These are phyloP conservation scores for Plasmopara halstedii DNA, from an alignment of 352 stramenopile species.

Conservation along the genomic window DNA sequence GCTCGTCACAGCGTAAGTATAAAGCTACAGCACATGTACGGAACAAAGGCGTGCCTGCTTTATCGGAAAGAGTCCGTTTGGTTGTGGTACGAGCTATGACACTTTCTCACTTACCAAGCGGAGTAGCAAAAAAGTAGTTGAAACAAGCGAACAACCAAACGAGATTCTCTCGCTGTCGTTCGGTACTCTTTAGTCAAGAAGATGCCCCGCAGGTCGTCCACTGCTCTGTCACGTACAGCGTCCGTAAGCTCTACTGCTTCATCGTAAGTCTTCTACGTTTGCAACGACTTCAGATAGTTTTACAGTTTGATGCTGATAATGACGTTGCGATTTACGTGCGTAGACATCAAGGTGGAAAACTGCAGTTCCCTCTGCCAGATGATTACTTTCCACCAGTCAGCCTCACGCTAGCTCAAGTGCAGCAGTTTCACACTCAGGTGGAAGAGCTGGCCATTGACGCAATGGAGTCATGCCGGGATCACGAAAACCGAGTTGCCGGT, in stretches of 20 bases:
- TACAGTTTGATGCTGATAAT: constrained; percentile 3
- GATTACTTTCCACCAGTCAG: constrained; percentile 30
- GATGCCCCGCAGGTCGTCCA: constrained; percentile 25
- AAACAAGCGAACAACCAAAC: not conserved
- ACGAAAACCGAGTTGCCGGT: constrained; percentile 23
- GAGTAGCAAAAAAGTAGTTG: not conserved
- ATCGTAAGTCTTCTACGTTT: constrained; percentile 20
- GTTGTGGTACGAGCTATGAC: no score
- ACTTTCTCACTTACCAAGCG: not conserved
- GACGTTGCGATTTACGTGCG: not conserved
- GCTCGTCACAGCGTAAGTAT: no score
- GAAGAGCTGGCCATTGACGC: constrained; percentile 15
- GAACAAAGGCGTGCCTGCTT: no score
- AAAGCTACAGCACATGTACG: no score
- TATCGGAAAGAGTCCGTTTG: no score
- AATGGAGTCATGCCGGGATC: constrained; percentile 21
- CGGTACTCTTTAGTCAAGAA: constrained; percentile 19
- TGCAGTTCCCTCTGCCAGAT: constrained; percentile 37
- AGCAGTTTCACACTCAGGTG: constrained; percentile 24
- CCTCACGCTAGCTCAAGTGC: constrained; percentile 24
- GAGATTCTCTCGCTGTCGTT: not conserved
- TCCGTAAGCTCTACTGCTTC: constrained; percentile 16
- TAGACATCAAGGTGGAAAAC: constrained; percentile 18
- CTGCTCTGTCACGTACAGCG: constrained; percentile 12
- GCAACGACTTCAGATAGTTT: constrained; percentile 9